Base-by-base conservation (phyloP, 345 rosid species). In the Fremontodendron californicum region DNA sequence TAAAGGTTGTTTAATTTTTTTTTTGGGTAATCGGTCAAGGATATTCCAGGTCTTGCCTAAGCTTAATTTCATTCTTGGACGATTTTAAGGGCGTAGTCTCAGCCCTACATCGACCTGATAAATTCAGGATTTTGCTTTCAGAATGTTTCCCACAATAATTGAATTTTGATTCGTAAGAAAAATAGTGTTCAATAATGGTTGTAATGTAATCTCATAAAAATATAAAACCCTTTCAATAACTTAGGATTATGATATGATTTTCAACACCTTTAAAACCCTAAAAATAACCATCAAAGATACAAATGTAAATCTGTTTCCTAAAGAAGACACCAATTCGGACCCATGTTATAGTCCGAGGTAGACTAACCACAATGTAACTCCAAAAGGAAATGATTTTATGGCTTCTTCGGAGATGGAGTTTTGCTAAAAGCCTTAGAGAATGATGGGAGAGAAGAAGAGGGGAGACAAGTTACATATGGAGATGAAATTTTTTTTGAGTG, bases 381-480 rank as follows among this genome's bases (percentile, higher is more conserved):
- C 54, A 83, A 78, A 74, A 48, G 45, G 19, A 57, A 13, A 35
- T 43, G 27, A 43, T 37, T 76, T 76, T 67, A 16, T 81, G 80
- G 86, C 77, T 78, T 86, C 69, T 83, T 62, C n/a, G 80, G 82
- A 16, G 66, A 75, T 78, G 82, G 84, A 69, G 80, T 86, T 80
- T 81, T 79, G 79, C 82, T 16, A 31, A 79, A 85, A 78, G n/a
- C 82, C 81, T 75, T 75, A 79, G 78, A 60, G 49, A 77, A 51
- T 52, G 67, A 66, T 71, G 55, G 21, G 68, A 66, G 58, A 69
- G 71, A 66, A 12, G 37, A 2, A 51, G 25, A 74, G 61, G 84
- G n/a, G 72, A 76, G 86, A 84, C 89, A 83, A 76, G 3, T 15
- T 77, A 81, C 86, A 72, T n/a, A n/a, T 60, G 82, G 79, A 46